These are phyloP conservation scores for Leccinum incarnatum DNA, from an alignment of 768 basidiomycete genomes.

Conservation along the genomic window DNA sequence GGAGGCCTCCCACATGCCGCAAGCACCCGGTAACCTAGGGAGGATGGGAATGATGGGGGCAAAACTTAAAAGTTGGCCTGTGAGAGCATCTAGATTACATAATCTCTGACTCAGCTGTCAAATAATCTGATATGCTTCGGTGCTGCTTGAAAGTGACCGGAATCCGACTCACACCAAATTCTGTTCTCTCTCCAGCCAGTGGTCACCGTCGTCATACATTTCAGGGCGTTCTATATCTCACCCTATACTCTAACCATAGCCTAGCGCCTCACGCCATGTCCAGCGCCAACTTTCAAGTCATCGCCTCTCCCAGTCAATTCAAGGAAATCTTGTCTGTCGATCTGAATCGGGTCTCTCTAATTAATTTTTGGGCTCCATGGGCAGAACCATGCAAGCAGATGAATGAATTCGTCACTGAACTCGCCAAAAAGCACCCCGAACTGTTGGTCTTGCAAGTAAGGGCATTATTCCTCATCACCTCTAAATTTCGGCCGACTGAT, in stretches of 20 bases:
- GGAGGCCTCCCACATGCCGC: background rate
- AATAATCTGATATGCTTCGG: background rate
- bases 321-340: constrained; percentile 71
- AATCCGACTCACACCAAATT: background rate
- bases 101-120: background rate
- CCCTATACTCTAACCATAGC: background rate
- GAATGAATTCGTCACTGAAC: constrained; percentile 73
- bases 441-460: constrained; percentile 75
- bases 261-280: constrained; percentile 19
- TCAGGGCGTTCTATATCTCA: background rate
- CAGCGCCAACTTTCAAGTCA: constrained; percentile 39
- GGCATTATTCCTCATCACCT: background rate
- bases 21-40: background rate
- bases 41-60: background rate
- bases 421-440: constrained; percentile 67
- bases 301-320: constrained; percentile 70
- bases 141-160: background rate
- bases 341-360: constrained; percentile 75
- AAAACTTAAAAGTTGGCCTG: background rate
- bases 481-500: background rate
- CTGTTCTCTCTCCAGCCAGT: background rate
- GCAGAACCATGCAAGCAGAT: constrained; percentile 89
- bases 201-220: background rate
- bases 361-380: constrained; percentile 95
- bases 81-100: background rate